Base-by-base conservation (phyloP, 768 basidiomycete genomes). In the Kwoniella sp. region DNA sequence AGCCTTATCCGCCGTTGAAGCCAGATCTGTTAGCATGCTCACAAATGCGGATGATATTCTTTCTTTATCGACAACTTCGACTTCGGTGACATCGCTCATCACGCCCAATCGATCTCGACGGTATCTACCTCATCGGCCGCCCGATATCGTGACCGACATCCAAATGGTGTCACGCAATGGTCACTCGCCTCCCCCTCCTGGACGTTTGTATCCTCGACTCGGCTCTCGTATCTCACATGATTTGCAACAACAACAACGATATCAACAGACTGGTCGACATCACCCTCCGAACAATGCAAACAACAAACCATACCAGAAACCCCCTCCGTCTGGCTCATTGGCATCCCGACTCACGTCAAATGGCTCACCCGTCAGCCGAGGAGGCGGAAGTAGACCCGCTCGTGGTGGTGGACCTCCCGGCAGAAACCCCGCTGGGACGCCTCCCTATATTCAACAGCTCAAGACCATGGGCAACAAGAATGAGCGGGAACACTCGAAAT, bases 241-340 rank as follows among this genome's bases (percentile, higher is more conserved):
- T 13, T 13, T 5, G 7, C 34, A 34, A 34, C 34, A 34, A 34
- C 5, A 8, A 50, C 41, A 9, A 26, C 23, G 4, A 9, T 34
- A 22, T 15, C 50, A 37, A 29, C 52, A 65, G 63, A 65, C 63
- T 31, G 63, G 63, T 15, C 56, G 63, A 31, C 63, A 65, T 47
- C 55, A 52, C 12, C 63, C 63, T 7, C 50, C 58, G 22, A 59
- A 59, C 57, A 57, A 57, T 34, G 55, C 54, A 5, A 59, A 65
- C 57, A 65, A 59, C 63, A 65, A 65, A 54, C 63, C 63, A 52
- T 65, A 65, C 25, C 58, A 58, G 38, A 65, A 65, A 55, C 59
- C 66, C 25, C 50, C 34, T 37, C 29, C 55, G n/a, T 17, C 55
- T 23, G 55, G 55, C 11, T 56, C 54, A 13, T 37, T 63, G 23